These are phyloP conservation scores for Prunus mira DNA, from an alignment of 306 rosid genomes.

Conservation along the genomic window DNA sequence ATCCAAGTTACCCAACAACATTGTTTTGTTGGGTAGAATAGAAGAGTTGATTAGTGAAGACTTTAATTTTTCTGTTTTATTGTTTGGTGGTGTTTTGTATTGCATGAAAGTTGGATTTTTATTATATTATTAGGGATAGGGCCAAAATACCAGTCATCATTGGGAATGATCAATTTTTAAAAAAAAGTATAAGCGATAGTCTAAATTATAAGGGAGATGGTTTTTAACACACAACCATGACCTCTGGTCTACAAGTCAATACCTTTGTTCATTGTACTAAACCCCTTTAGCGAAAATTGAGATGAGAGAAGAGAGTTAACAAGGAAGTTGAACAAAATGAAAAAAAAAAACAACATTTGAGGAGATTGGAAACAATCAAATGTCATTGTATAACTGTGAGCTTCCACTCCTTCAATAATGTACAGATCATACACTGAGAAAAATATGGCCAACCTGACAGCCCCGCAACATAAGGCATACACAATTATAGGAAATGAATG, in stretches of 20 bases:
- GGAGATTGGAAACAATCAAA: not conserved
- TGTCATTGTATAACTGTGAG: slow-evolving; percentile 16
- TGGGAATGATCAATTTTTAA: not conserved
- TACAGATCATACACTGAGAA: slow-evolving; percentile 30
- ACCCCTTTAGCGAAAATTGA: too few relatives aligned
- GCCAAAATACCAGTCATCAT: slow-evolving; percentile 7
- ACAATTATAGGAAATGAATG: slow-evolving; percentile 15
- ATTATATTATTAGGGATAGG: not conserved
- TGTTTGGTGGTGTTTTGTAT: slow-evolving; percentile 1
- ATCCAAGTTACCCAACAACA: not conserved
- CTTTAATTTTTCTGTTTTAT: slow-evolving; percentile 2
- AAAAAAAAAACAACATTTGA: not conserved
- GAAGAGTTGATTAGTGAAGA: not conserved
- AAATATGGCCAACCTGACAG: slow-evolving; percentile 71
- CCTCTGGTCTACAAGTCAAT: too few relatives aligned
- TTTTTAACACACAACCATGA: too few relatives aligned
- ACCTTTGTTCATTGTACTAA: too few relatives aligned
- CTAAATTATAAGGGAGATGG: too few relatives aligned
- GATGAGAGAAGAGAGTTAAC: not conserved
- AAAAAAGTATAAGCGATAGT: too few relatives aligned
- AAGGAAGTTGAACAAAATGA: not conserved
- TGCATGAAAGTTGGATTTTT: slow-evolving; percentile 6
- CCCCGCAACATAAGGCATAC: slow-evolving; percentile 30
- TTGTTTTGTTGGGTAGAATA: slow-evolving; percentile 2
- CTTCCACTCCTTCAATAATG: slow-evolving; percentile 40